These are phyloP conservation scores for Somion occarium DNA, from an alignment of 1,284 basidiomycete species.

Conservation along the genomic window DNA sequence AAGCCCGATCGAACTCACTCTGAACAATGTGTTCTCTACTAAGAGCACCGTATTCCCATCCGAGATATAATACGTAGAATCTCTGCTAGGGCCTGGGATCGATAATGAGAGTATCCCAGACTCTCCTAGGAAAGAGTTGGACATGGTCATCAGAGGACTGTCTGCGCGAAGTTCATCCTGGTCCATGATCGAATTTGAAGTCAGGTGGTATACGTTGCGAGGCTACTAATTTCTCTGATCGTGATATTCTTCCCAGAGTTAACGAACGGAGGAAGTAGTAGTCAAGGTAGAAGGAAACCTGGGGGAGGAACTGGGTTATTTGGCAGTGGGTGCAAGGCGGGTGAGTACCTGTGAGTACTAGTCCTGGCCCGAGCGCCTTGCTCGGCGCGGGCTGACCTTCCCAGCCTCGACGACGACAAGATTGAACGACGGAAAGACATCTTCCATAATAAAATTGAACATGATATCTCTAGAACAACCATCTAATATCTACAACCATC, in stretches of 20 bases:
- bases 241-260: not conserved
- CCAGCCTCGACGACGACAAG: no score
- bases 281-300: not conserved
- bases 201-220: not conserved
- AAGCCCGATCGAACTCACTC: constrained; percentile 35
- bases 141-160: constrained; percentile 31
- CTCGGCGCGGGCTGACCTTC: no score
- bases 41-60: constrained; percentile 60
- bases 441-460: no score
- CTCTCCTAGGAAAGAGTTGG: constrained; percentile 29
- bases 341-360: no score
- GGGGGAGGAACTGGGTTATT: not conserved
- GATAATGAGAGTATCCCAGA: constrained; percentile 28
- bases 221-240: not conserved
- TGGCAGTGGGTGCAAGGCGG: no score
- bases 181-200: constrained; percentile 16
- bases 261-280: no score
- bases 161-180: constrained; percentile 23
- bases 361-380: no score
- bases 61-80: constrained; percentile 39
- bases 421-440: no score
- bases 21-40: constrained; percentile 59
- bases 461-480: no score
- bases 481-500: no score
- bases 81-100: constrained; percentile 31